These are phyloP conservation scores for Batkoa obscura DNA, from an alignment of 371 early-diverging fungal species.

Conservation along the genomic window DNA sequence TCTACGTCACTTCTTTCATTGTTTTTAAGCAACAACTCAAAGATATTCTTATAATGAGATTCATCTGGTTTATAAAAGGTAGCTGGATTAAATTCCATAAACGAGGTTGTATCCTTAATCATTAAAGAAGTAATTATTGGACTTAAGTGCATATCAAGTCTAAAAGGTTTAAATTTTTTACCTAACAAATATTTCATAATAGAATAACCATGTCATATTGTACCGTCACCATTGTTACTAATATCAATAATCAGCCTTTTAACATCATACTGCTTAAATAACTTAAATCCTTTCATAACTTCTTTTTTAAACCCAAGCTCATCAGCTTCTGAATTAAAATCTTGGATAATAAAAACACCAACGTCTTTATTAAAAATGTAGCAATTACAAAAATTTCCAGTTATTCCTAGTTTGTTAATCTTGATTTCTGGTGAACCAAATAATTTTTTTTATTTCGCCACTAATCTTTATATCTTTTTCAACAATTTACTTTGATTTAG, in stretches of 20 bases:
- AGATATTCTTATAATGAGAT: background rate
- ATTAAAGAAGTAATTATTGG: background rate
- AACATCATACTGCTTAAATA: conserved; percentile 9
- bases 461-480: background rate
- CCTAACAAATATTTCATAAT: conserved; percentile 15
- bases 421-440: background rate
- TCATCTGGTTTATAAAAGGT: background rate
- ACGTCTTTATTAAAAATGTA: background rate
- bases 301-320: background rate
- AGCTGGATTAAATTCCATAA: background rate
- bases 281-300: conserved; percentile 11
- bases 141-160: background rate
- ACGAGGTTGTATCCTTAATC: background rate
- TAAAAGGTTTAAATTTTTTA: background rate
- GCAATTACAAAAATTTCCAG: background rate
- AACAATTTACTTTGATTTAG: background rate
- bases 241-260: conserved; percentile 12
- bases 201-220: conserved; percentile 16
- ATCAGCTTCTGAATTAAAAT: background rate
- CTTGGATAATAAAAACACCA: background rate
- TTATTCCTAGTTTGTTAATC: background rate
- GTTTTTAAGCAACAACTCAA: background rate
- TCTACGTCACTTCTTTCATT: background rate
- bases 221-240: conserved; percentile 15
- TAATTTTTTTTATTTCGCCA: background rate